These are phyloP conservation scores for Vanilla planifolia DNA, from an alignment of 106 monocot genomes.

Conservation along the genomic window DNA sequence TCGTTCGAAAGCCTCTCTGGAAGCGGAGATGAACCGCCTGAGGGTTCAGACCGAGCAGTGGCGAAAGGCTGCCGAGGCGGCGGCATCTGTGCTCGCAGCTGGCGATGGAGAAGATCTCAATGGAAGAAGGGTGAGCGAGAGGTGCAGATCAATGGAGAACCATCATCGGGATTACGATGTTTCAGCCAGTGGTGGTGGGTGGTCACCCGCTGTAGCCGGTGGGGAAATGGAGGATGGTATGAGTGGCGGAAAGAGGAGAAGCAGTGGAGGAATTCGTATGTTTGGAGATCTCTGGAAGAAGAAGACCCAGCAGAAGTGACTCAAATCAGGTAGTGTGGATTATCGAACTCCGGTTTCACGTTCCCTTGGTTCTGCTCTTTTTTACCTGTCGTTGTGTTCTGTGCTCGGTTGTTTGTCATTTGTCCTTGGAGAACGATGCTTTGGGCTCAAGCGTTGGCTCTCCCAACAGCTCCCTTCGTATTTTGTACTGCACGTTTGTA, in stretches of 20 bases:
- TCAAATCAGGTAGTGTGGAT: background rate
- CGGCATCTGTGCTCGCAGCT: conserved; percentile 41
- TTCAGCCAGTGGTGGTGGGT: background rate
- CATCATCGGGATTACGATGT: conserved; percentile 8
- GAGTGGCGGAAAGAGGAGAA: conserved; percentile 34
- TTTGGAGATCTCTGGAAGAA: conserved; percentile 93
- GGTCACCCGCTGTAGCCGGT: conserved; percentile 32
- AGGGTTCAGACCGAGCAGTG: conserved; percentile 83
- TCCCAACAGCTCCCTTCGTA: too few relatives aligned
- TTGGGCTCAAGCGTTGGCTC: background rate
- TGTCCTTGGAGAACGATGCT: background rate
- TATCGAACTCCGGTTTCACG: conserved; percentile 7
- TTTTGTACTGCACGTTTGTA: too few relatives aligned
- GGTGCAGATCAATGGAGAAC: conserved; percentile 62
- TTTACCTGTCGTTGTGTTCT: background rate
- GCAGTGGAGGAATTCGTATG: conserved; percentile 46
- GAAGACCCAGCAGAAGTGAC: conserved; percentile 36
- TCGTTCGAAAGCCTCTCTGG: conserved; percentile 25
- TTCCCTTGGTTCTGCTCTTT: background rate
- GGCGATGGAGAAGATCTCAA: conserved; percentile 1
- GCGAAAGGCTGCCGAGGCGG: conserved; percentile 86
- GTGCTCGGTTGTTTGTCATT: background rate
- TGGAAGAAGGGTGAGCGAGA: conserved; percentile 27
- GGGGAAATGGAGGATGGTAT: conserved; percentile 10
- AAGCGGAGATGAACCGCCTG: conserved; percentile 57